These are phyloP conservation scores for Penicillium egyptiacum DNA, from an alignment of 495 filamentous ascomycete species.

Conservation along the genomic window DNA sequence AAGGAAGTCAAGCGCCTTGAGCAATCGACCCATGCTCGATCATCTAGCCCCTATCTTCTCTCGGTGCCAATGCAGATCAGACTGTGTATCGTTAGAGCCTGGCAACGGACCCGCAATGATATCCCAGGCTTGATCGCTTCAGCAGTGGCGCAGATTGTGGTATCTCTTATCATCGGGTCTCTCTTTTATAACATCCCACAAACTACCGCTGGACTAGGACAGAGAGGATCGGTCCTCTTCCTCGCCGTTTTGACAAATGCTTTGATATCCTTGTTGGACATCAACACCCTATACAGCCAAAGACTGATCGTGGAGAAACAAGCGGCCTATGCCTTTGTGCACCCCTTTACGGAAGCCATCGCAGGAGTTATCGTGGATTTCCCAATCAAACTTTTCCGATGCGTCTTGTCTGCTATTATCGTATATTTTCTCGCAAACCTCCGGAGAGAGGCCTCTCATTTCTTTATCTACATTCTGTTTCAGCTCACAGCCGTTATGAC, in stretches of 20 bases:
- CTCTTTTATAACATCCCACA: conserved; percentile 89
- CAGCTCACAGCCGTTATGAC: conserved; percentile 45
- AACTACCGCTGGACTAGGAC: background rate
- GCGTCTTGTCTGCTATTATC: conserved; percentile 53
- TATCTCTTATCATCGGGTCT: conserved; percentile 34
- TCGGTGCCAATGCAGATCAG: background rate
- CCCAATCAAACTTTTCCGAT: conserved; percentile 47
- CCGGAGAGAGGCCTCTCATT: conserved; percentile 49
- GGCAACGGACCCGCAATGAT: background rate
- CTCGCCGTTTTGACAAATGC: conserved; percentile 50
- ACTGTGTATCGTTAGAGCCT: background rate
- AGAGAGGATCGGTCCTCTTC: conserved; percentile 8
- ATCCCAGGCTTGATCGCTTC: background rate
- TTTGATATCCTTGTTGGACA: conserved; percentile 56
- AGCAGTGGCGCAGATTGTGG: background rate
- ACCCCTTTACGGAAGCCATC: conserved; percentile 59
- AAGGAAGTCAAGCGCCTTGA: background rate
- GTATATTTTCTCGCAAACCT: conserved; percentile 56
- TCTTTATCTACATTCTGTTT: conserved; percentile 64
- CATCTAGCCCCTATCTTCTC: conserved; percentile 1
- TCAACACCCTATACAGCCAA: conserved; percentile 60
- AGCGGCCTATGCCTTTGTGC: conserved; percentile 63
- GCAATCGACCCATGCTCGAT: background rate
- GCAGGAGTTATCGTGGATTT: conserved; percentile 61
- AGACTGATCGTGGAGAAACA: conserved; percentile 67